Evolutionary conservation across 169 alveolate genomes (phyloP).

Genomic region (Plasmodium coatneyi): DNA sequence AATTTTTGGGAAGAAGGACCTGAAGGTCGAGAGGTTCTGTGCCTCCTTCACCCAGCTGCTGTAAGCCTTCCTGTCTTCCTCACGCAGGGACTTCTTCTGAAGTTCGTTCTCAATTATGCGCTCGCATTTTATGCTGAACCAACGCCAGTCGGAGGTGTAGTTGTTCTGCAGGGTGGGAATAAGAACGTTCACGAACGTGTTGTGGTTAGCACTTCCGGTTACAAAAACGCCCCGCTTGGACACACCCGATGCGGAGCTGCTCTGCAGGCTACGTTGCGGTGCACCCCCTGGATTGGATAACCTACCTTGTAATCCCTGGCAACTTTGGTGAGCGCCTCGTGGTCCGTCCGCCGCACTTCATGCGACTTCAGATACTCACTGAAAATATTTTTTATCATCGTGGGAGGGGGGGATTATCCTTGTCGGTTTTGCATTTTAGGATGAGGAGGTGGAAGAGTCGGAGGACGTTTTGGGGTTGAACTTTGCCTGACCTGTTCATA

Average conservation of each 20-base stretch:
- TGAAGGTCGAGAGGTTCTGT: conserved; percentile 20
- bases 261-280: background rate
- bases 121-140: conserved; percentile 70
- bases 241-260: background rate
- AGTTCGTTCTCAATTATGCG: conserved; percentile 29
- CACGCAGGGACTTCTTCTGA: background rate
- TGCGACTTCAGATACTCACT: conserved; percentile 27
- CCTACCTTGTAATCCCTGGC: conserved; percentile 32
- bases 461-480: background rate
- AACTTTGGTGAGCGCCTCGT: background rate
- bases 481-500: background rate
- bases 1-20: conserved; percentile 43
- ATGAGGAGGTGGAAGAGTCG: background rate
- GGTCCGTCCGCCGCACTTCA: conserved; percentile 2
- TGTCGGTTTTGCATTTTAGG: background rate
- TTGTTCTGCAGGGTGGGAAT: background rate
- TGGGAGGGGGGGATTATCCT: background rate
- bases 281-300: background rate
- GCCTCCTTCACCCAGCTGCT: conserved; percentile 3
- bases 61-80: background rate
- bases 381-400: conserved; percentile 48
- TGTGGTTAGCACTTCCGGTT: background rate
- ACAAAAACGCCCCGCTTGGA: background rate
- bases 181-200: background rate
- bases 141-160: conserved; percentile 65